phyloP scores from a whole-genome alignment of 2,329 filamentous ascomycete species.

The Fusarium anguioides region DNA sequence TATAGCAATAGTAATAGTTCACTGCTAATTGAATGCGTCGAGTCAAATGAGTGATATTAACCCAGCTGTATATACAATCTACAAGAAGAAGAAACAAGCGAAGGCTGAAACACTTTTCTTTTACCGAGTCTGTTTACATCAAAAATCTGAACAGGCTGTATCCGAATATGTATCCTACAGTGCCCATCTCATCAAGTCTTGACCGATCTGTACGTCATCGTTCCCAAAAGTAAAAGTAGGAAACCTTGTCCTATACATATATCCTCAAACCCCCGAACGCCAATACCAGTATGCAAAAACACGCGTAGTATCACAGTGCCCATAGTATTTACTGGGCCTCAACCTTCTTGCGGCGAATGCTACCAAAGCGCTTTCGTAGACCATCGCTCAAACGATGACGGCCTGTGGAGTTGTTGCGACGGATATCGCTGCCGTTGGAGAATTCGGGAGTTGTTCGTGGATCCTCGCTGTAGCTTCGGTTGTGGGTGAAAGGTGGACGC shows the following conservation, averaged over 20 bases:
- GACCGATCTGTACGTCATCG: conserved; percentile 10
- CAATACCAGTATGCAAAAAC: conserved; percentile 5
- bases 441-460: conserved; percentile 42
- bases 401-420: conserved; percentile 56
- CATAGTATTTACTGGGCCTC: conserved; percentile 17
- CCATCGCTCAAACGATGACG: conserved; percentile 59
- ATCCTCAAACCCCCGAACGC: conserved; percentile 8
- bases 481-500: conserved; percentile 47
- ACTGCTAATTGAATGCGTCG: neutral
- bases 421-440: conserved; percentile 44
- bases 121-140: conserved; percentile 1
- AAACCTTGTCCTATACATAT: neutral
- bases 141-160: conserved; percentile 2
- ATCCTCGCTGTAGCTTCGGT: conserved; percentile 59
- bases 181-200: conserved; percentile 13
- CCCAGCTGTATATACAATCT: neutral
- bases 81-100: neutral
- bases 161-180: conserved; percentile 9
- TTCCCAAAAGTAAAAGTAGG: neutral
- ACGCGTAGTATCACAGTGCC: neutral
- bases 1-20: no score
- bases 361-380: conserved; percentile 65
- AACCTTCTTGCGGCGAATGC: conserved; percentile 59
- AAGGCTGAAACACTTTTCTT: conserved; percentile 2
- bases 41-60: neutral